Percentiles rank a stretch among this genome's conserved stretches.
These are phyloP conservation scores for Chrysoporthe puriensis DNA, from an alignment of 2,329 filamentous ascomycete genomes.

Conservation along the genomic window DNA sequence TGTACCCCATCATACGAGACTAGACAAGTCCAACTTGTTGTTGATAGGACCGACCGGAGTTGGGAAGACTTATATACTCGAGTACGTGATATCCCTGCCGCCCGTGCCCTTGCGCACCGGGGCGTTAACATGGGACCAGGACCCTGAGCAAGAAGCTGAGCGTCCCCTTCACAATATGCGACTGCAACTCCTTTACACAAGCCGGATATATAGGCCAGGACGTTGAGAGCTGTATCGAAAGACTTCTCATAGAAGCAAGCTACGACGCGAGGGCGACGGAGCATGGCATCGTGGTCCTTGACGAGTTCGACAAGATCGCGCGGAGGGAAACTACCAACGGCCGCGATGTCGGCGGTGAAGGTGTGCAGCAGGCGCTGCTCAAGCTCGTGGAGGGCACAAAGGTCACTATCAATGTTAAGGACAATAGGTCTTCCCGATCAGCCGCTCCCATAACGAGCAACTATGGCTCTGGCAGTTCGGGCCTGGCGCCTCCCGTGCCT, in stretches of 20 bases:
- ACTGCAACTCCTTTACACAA: conserved; percentile 95
- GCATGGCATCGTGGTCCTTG: conserved; percentile 90
- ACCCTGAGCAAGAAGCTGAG: conserved; percentile 91
- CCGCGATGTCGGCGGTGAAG: conserved; percentile 93
- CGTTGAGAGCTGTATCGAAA: conserved; percentile 92
- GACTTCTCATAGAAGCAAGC: conserved; percentile 85
- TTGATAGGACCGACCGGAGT: conserved; percentile 91
- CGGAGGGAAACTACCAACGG: conserved; percentile 85
- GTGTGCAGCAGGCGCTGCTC: conserved; percentile 91
- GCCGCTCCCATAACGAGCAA: conserved; percentile 57
- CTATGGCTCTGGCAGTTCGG: conserved; percentile 51
- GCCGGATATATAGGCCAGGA: conserved; percentile 98
- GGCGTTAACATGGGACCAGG: conserved; percentile 48
- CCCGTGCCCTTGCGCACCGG: background rate
- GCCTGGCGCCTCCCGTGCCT: conserved; percentile 49
- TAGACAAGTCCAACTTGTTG: conserved; percentile 95
- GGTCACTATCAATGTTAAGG: conserved; percentile 87
- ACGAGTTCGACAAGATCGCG: conserved; percentile 97
- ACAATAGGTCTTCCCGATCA: conserved; percentile 64
- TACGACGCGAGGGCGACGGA: conserved; percentile 86
- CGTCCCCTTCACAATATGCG: conserved; percentile 92
- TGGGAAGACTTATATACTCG: conserved; percentile 92
- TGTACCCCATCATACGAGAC: conserved; percentile 61
- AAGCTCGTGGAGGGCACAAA: conserved; percentile 98
- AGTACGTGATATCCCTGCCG: conserved; percentile 48